Conservation (phyloP, 2,329 filamentous ascomycete species). For the Cyanodermella asteris region DNA sequence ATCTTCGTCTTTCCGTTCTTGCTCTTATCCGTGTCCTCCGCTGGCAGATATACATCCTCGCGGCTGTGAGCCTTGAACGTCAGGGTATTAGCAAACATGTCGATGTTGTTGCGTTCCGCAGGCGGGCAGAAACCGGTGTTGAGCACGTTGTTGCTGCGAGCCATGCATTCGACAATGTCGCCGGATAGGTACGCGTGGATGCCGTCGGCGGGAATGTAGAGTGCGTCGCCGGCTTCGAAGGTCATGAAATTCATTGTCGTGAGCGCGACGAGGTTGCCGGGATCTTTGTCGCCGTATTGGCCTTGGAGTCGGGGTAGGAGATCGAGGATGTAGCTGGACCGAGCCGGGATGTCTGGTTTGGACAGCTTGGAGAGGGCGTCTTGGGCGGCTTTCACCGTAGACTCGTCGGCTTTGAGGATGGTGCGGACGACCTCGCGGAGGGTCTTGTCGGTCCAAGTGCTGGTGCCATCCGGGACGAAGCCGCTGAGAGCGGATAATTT, state of each 20-base stretch:
- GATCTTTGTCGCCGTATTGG: slow-evolving; percentile 43
- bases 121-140: slow-evolving; percentile 53
- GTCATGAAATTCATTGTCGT: slow-evolving; percentile 46
- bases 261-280: slow-evolving; percentile 45
- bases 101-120: slow-evolving; percentile 39
- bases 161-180: slow-evolving; percentile 63
- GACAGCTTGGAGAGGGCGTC: slow-evolving; percentile 22
- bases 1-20: slow-evolving; percentile 37
- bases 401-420: slow-evolving; percentile 32
- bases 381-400: slow-evolving; percentile 28
- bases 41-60: slow-evolving; percentile 33
- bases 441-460: slow-evolving; percentile 32
- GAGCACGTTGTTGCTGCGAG: slow-evolving; percentile 50
- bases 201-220: slow-evolving; percentile 51
- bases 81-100: slow-evolving; percentile 39
- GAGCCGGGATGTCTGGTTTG: slow-evolving; percentile 11
- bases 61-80: slow-evolving; percentile 40
- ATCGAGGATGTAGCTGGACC: slow-evolving; percentile 37
- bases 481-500: slow-evolving; percentile 28
- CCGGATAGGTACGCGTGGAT: slow-evolving; percentile 54
- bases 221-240: slow-evolving; percentile 40
- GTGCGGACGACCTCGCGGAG: slow-evolving; percentile 33
- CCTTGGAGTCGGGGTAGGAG: slow-evolving; percentile 40
- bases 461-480: slow-evolving; percentile 27
- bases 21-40: slow-evolving; percentile 27